Base-by-base conservation (phyloP, 75 land plant genomes). In the Ceratopteris richardii region DNA sequence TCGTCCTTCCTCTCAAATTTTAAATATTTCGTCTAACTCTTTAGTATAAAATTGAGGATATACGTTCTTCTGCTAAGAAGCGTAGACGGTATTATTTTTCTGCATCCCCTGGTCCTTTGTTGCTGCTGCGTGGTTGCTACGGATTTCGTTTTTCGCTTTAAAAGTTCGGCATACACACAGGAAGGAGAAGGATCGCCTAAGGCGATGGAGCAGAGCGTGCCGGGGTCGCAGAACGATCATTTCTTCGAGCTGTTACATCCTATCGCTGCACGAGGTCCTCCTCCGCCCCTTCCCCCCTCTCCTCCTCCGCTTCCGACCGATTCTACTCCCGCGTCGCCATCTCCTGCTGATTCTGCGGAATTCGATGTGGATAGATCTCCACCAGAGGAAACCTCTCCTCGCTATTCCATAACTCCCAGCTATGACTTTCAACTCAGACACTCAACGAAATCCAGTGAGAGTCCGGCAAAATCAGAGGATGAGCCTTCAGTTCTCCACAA, bases 201-300 rank as follows among this genome's bases (percentile, higher is more conserved):
- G 51, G 11, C 51, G 25, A 21, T 50, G 51, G 51, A 50, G 25
- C 51, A 23, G 25, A 12, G 21, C 51, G 25, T 36, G 43, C 55
- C 59, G 46, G 64, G 52, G 0, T 53, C 64, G 0, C 71, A 68
- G 62, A 42, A 51, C 23, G 71, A 68, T n/a, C 65, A 54, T 1
- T 68, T 68, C 56, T 68, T 68, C 29, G 71, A 68, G 27, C 30
- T 68, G 53, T 44, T 68, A 51, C 70, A 67, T 0, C 64, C 63
- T 2, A 29, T 1, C 23, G 29, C 54, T 31, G 36, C 43, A 31
- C 19, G 31, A n/a, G 42, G 22, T 27, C 37, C 42, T 11, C 44
- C 24, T 22, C 20, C 24, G 1, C 61, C 40, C 40, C 48, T 12
- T 13, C 19, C 50, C 25, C 24, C 36, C 0, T 14, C 37, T 9